phyloP scores from a whole-genome alignment of 805 yeast species.

The Ogataea paraovalis region DNA sequence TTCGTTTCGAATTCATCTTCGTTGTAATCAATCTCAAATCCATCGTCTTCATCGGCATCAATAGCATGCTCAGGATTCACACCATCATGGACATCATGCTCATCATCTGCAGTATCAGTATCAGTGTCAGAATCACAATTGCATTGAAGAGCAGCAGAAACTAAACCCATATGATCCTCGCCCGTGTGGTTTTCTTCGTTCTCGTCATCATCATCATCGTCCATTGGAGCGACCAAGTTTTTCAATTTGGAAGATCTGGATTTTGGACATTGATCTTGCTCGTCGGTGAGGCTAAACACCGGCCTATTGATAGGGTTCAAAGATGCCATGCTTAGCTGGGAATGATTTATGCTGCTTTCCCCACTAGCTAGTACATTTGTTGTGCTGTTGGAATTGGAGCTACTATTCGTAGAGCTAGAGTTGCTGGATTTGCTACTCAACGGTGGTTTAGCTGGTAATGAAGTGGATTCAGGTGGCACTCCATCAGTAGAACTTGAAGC shows the following conservation, averaged over 20 bases:
- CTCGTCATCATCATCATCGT: conserved; percentile 9
- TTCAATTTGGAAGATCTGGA: conserved; percentile 18
- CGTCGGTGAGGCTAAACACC: conserved; percentile 3
- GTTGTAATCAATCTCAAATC: conserved; percentile 33
- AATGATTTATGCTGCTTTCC: conserved; percentile 1
- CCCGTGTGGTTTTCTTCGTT: conserved; percentile 7
- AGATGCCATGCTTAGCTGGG: not conserved
- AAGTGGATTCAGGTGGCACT: not conserved
- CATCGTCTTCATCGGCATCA: conserved; percentile 14
- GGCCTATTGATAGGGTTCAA: not conserved
- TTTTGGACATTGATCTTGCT: conserved; percentile 7
- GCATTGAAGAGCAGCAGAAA: no score
- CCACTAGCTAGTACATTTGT: not conserved
- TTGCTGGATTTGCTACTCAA: not conserved
- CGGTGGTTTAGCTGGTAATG: no score
- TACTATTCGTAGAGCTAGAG: not conserved
- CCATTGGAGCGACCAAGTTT: conserved; percentile 9
- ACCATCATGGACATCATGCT: conserved; percentile 4
- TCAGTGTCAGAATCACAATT: no score
- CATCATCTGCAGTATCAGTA: no score
- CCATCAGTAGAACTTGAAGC: not conserved
- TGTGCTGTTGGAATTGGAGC: not conserved
- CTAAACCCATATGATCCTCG: not conserved
- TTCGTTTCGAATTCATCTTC: conserved; percentile 13
- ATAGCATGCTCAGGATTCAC: no score